Evolutionary conservation across 2,329 filamentous ascomycete species (phyloP), one percentile per base, ranked within the genome.

Genomic region (Hypoxylon sp.): DNA sequence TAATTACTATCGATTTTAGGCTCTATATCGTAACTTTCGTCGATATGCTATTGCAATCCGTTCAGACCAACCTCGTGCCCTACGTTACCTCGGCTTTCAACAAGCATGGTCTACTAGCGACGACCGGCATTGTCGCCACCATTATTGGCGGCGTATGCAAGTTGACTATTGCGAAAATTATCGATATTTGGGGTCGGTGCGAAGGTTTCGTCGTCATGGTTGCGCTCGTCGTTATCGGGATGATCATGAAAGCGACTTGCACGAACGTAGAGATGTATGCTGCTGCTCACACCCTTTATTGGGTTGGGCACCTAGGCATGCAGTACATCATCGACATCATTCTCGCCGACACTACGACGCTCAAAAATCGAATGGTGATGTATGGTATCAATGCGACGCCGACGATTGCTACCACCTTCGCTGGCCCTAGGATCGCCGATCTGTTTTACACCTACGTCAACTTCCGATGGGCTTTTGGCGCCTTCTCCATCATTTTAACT

Each of bases 71-170:
- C 36, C 81, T 92, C 49, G 84, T 85, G 11, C 85, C 88, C 28
- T 92, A 89, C 78, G 87, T 91, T 28, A 91, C 90, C 1, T 91
- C 89, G 62, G 82, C 85, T 2, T 92, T 91, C 74, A 81, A 81
- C 45, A 82, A 84, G 53, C 90, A 92, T 74, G 90, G 89, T 5
- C 81, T 92, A 41, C 83, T 92, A 13, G 86, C 89, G 2, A 90
- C 88, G 0, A 86, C 90, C 41, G 80, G 86, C 57, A 88, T 91
- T 28, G 84, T 91, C 14, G 87, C 90, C 62, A 78, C 75, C 43
- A 77, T 82, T 50, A 74, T 83, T 7, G 76, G 77, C 46, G 80
- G 79, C 51, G 77, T 80, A 34, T 77, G 76, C 61, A 75, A 76
- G 50, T 78, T 81, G 11, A 76, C 79, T 10, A 80, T 84, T 61